These are phyloP conservation scores for Maudiozyma pseudohumilis DNA, from an alignment of 805 yeast genomes.

Conservation along the genomic window DNA sequence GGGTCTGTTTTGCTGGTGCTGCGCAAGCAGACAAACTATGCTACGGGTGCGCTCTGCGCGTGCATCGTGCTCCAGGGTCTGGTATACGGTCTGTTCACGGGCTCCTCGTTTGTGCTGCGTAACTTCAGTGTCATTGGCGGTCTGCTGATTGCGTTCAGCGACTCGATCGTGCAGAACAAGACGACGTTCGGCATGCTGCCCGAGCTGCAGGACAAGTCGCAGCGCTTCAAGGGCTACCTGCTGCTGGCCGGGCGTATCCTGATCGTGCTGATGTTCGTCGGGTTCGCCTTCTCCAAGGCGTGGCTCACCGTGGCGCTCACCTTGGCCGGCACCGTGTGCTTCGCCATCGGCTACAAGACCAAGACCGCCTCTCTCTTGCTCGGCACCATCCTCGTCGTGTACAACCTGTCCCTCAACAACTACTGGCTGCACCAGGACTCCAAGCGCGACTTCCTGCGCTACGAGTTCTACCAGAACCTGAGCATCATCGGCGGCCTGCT, in stretches of 20 bases:
- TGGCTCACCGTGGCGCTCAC: slow-evolving; percentile 63
- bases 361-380: slow-evolving; percentile 69
- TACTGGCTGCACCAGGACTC: slow-evolving; percentile 72
- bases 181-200: slow-evolving; percentile 40
- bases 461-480: slow-evolving; percentile 89
- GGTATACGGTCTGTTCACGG: slow-evolving; percentile 79
- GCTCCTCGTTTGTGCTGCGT: slow-evolving; percentile 73
- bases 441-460: slow-evolving; percentile 79
- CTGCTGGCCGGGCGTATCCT: slow-evolving; percentile 82
- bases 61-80: slow-evolving; percentile 83
- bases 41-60: slow-evolving; percentile 57
- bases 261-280: slow-evolving; percentile 74
- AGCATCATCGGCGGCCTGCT: slow-evolving; percentile 91
- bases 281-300: slow-evolving; percentile 68
- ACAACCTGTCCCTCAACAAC: slow-evolving; percentile 73
- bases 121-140: slow-evolving; percentile 91
- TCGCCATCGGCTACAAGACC: slow-evolving; percentile 88
- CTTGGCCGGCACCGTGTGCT: slow-evolving; percentile 63
- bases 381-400: slow-evolving; percentile 60
- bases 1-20: slow-evolving; percentile 68
- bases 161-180: slow-evolving; percentile 72
- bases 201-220: slow-evolving; percentile 55
- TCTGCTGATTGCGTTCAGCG: slow-evolving; percentile 75
- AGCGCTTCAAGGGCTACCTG: slow-evolving; percentile 58
- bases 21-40: slow-evolving; percentile 58